Conservation (phyloP, 768 basidiomycete species). For the Pleurotus salmoneostramineus region DNA sequence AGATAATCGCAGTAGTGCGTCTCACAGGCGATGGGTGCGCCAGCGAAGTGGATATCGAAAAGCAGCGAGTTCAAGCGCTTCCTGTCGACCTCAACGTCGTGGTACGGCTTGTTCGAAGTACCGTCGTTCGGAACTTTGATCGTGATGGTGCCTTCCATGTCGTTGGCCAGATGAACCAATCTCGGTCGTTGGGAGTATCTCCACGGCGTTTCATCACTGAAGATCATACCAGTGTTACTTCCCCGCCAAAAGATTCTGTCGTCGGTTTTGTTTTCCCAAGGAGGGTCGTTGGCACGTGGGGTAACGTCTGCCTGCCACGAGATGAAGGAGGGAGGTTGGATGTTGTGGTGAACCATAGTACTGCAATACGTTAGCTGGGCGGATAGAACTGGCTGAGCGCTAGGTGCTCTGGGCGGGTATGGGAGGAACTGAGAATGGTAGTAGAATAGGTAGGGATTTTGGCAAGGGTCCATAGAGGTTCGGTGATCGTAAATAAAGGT, state of each 20-base stretch:
- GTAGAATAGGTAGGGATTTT: constrained; percentile 31
- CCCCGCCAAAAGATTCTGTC: constrained; percentile 66
- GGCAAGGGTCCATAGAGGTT: constrained; percentile 39
- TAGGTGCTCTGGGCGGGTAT: constrained; percentile 27
- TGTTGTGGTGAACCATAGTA: constrained; percentile 40
- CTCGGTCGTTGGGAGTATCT: constrained; percentile 38
- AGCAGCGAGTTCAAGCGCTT: constrained; percentile 40
- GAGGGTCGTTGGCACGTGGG: constrained; percentile 40
- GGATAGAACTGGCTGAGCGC: constrained; percentile 27
- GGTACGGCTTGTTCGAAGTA: constrained; percentile 24
- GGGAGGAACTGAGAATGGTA: constrained; percentile 43
- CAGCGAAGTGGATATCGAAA: constrained; percentile 54
- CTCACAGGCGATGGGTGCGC: constrained; percentile 36
- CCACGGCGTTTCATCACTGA: constrained; percentile 36
- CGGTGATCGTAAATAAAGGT: constrained; percentile 43
- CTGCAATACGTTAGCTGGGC: constrained; percentile 43
- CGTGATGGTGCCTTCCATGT: constrained; percentile 26
- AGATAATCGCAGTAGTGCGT: constrained; percentile 38
- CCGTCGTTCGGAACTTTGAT: constrained; percentile 25
- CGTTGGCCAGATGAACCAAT: constrained; percentile 34
- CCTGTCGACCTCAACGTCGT: constrained; percentile 24
- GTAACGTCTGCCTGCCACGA: constrained; percentile 31
- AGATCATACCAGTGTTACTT: constrained; percentile 58
- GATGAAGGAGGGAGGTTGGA: constrained; percentile 37
- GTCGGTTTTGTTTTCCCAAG: constrained; percentile 59